Base-by-base conservation (phyloP, 257 asterid species). In the Petrea volubilis region DNA sequence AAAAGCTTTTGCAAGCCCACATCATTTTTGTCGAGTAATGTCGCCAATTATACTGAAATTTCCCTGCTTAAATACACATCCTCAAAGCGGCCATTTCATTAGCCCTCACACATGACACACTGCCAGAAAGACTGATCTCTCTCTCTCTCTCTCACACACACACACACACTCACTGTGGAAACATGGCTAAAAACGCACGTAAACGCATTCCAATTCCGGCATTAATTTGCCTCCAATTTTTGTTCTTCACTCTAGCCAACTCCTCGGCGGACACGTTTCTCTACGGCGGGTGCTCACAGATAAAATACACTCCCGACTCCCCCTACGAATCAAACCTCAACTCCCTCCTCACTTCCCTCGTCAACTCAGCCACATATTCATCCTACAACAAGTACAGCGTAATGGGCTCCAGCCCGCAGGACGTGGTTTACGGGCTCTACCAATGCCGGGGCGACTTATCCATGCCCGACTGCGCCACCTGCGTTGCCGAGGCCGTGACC, bases 401-500 rank as follows among this genome's bases (percentile, higher is more conserved):
- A 70, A 72, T 79, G 86, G 93, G 92, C 9, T 80, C 95, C 1
- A 80, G 52, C 78, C 85, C 83, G 28, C 85, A 80, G 2, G 99
- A 94, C 71, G 76, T 73, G 7, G 73, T 85, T 1, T 80, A 78
- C 80, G 97, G 99, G 21, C 72, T 91, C 3, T 91, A 89, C 79
- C 99, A 94, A 53, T 94, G 99, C 41, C 84, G 96, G 23, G 97
- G 90, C 13, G 99, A 94, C 70, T 47, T 89, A 11, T 60, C 97
- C 79, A 88, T 91, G 99, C 97, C 96, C 1, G 99, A 91, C 56
- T 94, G 99, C 74, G 97, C 97, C 72, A 79, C 84, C 4, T 94
- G 99, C 69, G 96, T 94, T 27, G 89, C 88, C 1, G 83, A 74
- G 20, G 89, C 93, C 0, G 95, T 88, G 62, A 80, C 88, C 31